These are phyloP conservation scores for Phytophthora europaea DNA, from an alignment of 352 stramenopile species.

Conservation along the genomic window DNA sequence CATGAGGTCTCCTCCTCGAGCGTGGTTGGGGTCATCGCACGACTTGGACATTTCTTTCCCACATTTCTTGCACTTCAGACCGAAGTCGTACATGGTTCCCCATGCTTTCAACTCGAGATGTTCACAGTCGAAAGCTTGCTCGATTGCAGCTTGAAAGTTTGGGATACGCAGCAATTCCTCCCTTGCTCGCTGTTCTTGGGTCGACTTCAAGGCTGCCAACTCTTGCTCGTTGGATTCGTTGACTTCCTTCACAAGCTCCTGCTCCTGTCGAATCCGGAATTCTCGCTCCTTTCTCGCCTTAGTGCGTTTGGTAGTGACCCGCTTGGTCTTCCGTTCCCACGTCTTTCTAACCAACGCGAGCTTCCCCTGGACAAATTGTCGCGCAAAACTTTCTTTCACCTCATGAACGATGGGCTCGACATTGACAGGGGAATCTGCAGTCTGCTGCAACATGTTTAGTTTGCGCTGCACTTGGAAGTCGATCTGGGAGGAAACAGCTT, in stretches of 20 bases:
- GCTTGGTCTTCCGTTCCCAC: conserved; percentile 73
- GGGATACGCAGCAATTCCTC: conserved; percentile 66
- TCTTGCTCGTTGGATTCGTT: conserved; percentile 45
- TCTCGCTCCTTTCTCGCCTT: conserved; percentile 56
- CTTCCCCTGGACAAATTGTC: conserved; percentile 64
- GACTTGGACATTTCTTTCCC: conserved; percentile 74
- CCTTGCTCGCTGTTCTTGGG: conserved; percentile 38
- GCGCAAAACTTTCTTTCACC: conserved; percentile 64
- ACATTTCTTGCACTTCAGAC: conserved; percentile 69
- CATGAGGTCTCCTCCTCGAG: conserved; percentile 50
- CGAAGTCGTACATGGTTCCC: conserved; percentile 70
- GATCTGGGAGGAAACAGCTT: conserved; percentile 68
- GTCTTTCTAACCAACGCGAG: conserved; percentile 74
- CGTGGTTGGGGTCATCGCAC: conserved; percentile 63
- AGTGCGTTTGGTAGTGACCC: conserved; percentile 52
- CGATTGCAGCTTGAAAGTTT: conserved; percentile 59
- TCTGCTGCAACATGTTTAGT: conserved; percentile 43
- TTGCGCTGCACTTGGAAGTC: conserved; percentile 73
- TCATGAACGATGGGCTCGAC: conserved; percentile 37
- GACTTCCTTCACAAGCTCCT: conserved; percentile 52
- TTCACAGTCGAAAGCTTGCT: conserved; percentile 60
- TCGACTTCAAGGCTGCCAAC: conserved; percentile 36
- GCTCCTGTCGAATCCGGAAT: conserved; percentile 67
- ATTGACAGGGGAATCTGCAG: neutral
- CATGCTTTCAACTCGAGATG: conserved; percentile 72